A percentile compares a stretch with the other conserved stretches of the same genome.
These are phyloP conservation scores for Fusarium redolens DNA, from an alignment of 2,329 filamentous ascomycete genomes.

Conservation along the genomic window DNA sequence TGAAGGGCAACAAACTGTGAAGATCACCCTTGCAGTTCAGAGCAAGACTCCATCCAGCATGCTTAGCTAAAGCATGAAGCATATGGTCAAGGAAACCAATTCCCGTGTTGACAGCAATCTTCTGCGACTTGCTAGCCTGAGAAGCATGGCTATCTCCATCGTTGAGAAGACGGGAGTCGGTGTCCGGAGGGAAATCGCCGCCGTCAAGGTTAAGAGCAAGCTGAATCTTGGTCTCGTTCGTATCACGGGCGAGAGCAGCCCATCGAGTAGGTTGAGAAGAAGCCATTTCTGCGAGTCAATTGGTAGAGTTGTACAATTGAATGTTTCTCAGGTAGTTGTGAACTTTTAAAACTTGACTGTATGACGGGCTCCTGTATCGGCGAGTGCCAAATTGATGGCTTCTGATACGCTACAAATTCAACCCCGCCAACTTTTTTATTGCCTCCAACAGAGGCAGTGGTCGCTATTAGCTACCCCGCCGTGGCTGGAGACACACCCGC, in stretches of 20 bases:
- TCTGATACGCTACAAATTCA: conserved; percentile 40
- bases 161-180: conserved; percentile 66
- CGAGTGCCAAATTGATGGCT: conserved; percentile 41
- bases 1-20: conserved; percentile 74
- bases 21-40: conserved; percentile 88
- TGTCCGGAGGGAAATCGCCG: conserved; percentile 76
- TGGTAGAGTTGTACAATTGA: conserved; percentile 10
- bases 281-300: conserved; percentile 41
- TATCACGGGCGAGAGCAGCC: conserved; percentile 85
- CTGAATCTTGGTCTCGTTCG: conserved; percentile 98
- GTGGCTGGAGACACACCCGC: conserved; percentile 41
- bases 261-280: conserved; percentile 64
- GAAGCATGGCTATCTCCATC: conserved; percentile 76
- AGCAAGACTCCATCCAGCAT: conserved; percentile 91
- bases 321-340: not conserved
- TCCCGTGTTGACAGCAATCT: conserved; percentile 88
- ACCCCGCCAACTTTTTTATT: conserved; percentile 39
- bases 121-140: conserved; percentile 85
- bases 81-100: conserved; percentile 99
- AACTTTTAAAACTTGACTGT: conserved; percentile 24
- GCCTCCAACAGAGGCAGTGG: conserved; percentile 9
- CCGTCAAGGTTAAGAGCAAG: conserved; percentile 94
- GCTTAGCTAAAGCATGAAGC: conserved; percentile 96
- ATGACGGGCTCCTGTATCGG: conserved; percentile 46
- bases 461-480: conserved; percentile 47